phyloP scores from a whole-genome alignment of 257 asterid genomes.

The Solanum verrucosum region DNA sequence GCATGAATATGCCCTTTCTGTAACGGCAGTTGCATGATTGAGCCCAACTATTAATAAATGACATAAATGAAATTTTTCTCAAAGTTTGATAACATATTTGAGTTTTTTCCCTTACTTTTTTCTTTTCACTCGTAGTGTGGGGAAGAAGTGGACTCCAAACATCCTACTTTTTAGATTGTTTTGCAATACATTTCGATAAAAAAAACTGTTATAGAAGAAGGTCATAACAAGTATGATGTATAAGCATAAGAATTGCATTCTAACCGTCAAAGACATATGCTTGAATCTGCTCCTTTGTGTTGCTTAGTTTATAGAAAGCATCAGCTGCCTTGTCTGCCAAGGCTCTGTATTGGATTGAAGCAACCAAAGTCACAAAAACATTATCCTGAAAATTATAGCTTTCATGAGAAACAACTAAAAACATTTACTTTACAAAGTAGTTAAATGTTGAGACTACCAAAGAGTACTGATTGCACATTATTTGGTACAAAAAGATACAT shows the following conservation, averaged over 20 bases:
- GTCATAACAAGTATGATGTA: neutral
- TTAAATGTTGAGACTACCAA: neutral
- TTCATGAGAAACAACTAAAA: neutral
- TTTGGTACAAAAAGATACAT: neutral
- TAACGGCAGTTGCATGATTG: too few relatives aligned
- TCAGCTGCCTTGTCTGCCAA: slow-evolving; percentile 12
- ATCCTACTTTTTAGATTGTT: neutral
- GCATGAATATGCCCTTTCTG: too few relatives aligned
- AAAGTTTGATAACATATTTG: too few relatives aligned
- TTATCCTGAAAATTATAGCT: slow-evolving; percentile 14
- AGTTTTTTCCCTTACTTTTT: too few relatives aligned
- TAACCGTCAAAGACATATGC: slow-evolving; percentile 27
- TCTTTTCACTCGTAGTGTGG: neutral
- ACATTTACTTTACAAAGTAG: neutral
- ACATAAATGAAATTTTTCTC: too few relatives aligned
- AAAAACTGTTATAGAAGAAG: too few relatives aligned
- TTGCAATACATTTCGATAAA: neutral
- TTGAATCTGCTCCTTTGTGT: slow-evolving; percentile 17
- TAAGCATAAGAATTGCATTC: neutral
- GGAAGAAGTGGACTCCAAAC: neutral
- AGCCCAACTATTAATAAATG: too few relatives aligned
- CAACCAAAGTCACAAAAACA: slow-evolving; percentile 20
- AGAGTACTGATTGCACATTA: neutral
- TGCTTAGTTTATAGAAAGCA: slow-evolving; percentile 24
- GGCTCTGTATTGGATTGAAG: slow-evolving; percentile 24